Conservation (phyloP, 768 basidiomycete species). For the Tricholoma matsutake region DNA sequence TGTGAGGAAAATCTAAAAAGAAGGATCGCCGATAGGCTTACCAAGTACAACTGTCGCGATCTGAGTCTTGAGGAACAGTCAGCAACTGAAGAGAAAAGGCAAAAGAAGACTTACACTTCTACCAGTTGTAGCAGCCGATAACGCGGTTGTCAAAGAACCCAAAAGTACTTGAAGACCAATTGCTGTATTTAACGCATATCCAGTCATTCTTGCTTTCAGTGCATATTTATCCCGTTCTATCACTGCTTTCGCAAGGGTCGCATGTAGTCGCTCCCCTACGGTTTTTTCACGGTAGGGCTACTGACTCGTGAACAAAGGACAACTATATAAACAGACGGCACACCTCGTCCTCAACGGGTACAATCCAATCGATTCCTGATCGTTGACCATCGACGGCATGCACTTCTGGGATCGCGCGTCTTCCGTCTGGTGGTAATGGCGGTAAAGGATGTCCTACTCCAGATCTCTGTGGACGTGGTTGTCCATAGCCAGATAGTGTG, state of each 20-base stretch:
- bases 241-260: constrained; percentile 48
- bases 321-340: background rate
- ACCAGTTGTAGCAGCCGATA: constrained; percentile 47
- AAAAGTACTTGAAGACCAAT: constrained; percentile 63
- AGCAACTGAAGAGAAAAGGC: background rate
- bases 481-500: background rate
- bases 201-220: constrained; percentile 41
- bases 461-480: background rate
- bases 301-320: background rate
- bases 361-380: constrained; percentile 39
- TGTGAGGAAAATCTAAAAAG: background rate
- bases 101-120: constrained; percentile 32
- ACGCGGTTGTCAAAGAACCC: constrained; percentile 64
- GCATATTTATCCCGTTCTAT: constrained; percentile 46
- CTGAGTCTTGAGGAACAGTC: constrained; percentile 27
- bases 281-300: constrained; percentile 30
- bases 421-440: constrained; percentile 10
- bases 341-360: constrained; percentile 33
- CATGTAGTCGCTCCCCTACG: constrained; percentile 49
- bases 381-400: constrained; percentile 15
- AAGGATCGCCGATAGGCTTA: constrained; percentile 13
- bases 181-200: constrained; percentile 40
- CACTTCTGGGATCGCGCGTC: background rate
- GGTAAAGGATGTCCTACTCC: constrained; percentile 7
- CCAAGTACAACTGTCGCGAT: constrained; percentile 36